Conservation (phyloP, 768 basidiomycete genomes). For the Psilocybe azurescens region DNA sequence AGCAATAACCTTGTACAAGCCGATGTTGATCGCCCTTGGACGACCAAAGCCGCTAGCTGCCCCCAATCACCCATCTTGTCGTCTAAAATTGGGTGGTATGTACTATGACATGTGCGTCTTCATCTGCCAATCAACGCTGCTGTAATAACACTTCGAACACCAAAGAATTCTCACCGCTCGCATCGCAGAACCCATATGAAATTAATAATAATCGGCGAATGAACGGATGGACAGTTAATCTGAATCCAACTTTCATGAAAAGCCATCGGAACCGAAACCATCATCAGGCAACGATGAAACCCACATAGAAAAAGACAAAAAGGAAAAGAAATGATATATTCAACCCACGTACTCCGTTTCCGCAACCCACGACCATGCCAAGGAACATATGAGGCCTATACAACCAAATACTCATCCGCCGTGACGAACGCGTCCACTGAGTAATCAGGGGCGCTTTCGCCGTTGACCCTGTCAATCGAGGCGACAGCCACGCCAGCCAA, state of each 20-base stretch:
- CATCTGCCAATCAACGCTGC: background rate
- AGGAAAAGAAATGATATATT: slow-evolving; percentile 4
- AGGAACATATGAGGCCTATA: slow-evolving; percentile 31
- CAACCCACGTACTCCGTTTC: background rate
- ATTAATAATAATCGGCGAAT: background rate
- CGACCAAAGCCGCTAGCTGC: background rate
- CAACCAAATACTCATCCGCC: slow-evolving; percentile 62
- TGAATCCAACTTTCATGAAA: background rate
- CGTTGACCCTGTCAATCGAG: slow-evolving; percentile 57
- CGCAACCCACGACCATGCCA: background rate
- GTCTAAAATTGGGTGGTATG: background rate
- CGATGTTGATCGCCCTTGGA: background rate
- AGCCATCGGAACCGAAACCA: background rate
- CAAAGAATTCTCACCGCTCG: background rate
- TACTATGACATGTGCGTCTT: background rate
- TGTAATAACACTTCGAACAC: background rate
- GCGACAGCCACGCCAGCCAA: slow-evolving; percentile 77
- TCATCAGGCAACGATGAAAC: background rate
- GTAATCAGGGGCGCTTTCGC: slow-evolving; percentile 43
- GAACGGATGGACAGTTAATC: background rate
- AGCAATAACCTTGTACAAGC: background rate
- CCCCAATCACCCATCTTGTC: background rate
- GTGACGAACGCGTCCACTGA: slow-evolving; percentile 62
- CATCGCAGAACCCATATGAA: background rate
- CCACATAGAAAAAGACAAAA: background rate